Conservation (phyloP, 441 rosid genomes). For the Bruguiera hainesii region DNA sequence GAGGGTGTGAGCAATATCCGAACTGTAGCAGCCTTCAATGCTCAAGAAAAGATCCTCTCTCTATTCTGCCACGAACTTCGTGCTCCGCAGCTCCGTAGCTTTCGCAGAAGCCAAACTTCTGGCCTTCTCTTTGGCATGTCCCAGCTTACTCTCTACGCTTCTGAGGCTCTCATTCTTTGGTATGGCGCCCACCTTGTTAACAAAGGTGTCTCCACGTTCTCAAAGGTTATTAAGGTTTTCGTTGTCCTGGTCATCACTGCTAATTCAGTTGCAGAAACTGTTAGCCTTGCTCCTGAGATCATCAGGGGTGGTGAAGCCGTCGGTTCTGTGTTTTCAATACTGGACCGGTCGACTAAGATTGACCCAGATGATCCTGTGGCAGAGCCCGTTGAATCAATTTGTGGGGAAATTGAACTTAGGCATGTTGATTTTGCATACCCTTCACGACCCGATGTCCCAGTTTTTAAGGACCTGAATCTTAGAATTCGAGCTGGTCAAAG, state of each 20-base stretch:
- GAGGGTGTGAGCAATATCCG: conserved; percentile 99
- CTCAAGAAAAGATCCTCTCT: conserved; percentile 79
- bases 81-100: conserved; percentile 69
- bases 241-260: conserved; percentile 92
- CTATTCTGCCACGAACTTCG: conserved; percentile 78
- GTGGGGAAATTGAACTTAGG: conserved; percentile 92
- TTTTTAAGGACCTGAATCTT: conserved; percentile 72
- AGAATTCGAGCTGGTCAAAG: conserved; percentile 95
- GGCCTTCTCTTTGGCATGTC: conserved; percentile 94
- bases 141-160: conserved; percentile 85
- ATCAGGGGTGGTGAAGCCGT: conserved; percentile 96
- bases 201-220: conserved; percentile 85
- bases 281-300: conserved; percentile 98
- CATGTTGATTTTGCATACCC: conserved; percentile 99
- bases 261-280: conserved; percentile 97
- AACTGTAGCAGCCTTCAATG: conserved; percentile 98
- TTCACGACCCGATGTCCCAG: conserved; percentile 80
- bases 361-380: conserved; percentile 95
- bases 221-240: conserved; percentile 97
- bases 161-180: conserved; percentile 97
- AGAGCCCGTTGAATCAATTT: conserved; percentile 69
- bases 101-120: conserved; percentile 73
- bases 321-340: conserved; percentile 91
- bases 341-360: conserved; percentile 74
- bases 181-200: conserved; percentile 93